These are phyloP conservation scores for Leersia perrieri DNA, from an alignment of 176 grass and related monocot genomes.

Conservation along the genomic window DNA sequence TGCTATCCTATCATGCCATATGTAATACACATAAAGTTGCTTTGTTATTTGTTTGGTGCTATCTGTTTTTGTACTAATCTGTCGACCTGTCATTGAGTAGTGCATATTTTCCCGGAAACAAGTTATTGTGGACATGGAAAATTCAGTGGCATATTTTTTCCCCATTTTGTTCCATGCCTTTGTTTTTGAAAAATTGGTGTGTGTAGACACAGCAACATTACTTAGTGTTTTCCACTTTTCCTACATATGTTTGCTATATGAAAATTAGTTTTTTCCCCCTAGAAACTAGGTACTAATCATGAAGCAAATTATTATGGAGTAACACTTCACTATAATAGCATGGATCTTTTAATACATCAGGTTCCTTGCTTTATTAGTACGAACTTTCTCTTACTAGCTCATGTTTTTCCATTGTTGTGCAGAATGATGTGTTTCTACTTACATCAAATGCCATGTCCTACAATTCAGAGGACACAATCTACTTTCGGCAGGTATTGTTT, in stretches of 20 bases:
- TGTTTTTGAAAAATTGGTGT: conserved; percentile 24
- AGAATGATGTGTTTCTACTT: conserved; percentile 80
- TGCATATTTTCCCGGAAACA: no score
- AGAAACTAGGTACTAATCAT: not conserved
- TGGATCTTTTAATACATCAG: not conserved
- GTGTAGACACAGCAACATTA: not conserved
- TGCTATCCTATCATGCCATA: not conserved
- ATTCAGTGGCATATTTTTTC: not conserved
- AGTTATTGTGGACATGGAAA: not conserved
- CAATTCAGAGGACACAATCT: conserved; percentile 72
- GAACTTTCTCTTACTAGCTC: not conserved
- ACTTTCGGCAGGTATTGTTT: conserved; percentile 65
- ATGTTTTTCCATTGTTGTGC: conserved; percentile 4
- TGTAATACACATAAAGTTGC: not conserved
- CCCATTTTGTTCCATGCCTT: not conserved
- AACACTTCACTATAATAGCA: not conserved
- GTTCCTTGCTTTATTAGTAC: not conserved
- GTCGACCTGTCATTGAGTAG: not conserved
- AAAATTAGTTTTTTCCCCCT: conserved; percentile 19
- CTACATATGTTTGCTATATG: not conserved
- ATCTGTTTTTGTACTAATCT: not conserved
- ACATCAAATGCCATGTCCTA: conserved; percentile 80
- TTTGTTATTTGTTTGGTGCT: not conserved
- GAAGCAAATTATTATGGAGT: conserved; percentile 4
- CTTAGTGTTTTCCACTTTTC: not conserved